Evolutionary conservation across 305 asterid species (phyloP).

Genomic region (Vinca major): DNA sequence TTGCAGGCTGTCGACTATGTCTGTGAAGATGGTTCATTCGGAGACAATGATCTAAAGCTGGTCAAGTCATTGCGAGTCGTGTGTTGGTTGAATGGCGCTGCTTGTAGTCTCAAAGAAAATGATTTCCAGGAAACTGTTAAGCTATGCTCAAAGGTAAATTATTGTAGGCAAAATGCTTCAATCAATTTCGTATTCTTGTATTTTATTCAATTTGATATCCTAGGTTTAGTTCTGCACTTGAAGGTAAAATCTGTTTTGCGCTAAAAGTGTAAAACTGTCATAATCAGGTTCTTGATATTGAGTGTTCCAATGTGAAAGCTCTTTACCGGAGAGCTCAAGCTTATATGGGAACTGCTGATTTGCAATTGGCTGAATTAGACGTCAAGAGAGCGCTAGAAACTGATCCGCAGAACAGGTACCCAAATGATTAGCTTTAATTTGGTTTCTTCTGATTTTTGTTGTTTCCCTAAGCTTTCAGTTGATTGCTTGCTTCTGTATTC

Average conservation of each 20-base stretch:
- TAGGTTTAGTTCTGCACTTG: background rate
- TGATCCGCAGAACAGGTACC: slow-evolving; percentile 54
- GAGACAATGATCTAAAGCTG: slow-evolving; percentile 36
- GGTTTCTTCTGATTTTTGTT: background rate
- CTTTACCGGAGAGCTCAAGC: slow-evolving; percentile 70
- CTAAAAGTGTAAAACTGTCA: background rate
- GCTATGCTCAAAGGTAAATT: slow-evolving; percentile 50
- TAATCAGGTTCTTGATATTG: slow-evolving; percentile 43
- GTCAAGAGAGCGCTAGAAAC: slow-evolving; percentile 51
- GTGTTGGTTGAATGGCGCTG: slow-evolving; percentile 66
- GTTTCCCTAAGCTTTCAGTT: background rate
- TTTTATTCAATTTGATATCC: background rate
- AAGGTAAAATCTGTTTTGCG: background rate
- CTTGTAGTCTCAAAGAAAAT: slow-evolving; percentile 49
- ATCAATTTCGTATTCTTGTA: background rate
- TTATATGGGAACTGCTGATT: slow-evolving; percentile 39
- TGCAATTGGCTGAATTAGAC: slow-evolving; percentile 55
- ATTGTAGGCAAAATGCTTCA: background rate
- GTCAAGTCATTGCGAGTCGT: slow-evolving; percentile 41
- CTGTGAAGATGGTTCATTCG: slow-evolving; percentile 32
- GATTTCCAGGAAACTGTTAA: slow-evolving; percentile 38
- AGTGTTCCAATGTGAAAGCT: slow-evolving; percentile 61
- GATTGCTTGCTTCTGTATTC: background rate
- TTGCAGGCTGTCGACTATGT: slow-evolving; percentile 53
- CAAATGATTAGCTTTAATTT: background rate